Conservation (phyloP, 2,329 filamentous ascomycete species). For the Stachybotrys chartarum region DNA sequence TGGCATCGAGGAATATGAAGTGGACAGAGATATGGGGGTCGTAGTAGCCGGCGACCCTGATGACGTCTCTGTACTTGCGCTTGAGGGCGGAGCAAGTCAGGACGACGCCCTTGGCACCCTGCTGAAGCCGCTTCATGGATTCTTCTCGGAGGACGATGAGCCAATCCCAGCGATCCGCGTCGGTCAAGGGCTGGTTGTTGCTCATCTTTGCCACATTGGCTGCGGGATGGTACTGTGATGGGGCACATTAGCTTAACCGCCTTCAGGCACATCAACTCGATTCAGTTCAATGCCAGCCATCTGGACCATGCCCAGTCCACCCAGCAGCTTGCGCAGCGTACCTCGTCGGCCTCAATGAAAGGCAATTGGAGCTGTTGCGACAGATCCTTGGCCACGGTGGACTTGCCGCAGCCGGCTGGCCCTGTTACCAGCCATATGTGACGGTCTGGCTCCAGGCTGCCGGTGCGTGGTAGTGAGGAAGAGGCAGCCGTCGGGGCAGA, state of each 20-base stretch:
- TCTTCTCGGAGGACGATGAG: conserved; percentile 70
- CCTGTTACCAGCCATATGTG: conserved; percentile 79
- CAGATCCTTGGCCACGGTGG: conserved; percentile 62
- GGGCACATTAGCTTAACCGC: not conserved
- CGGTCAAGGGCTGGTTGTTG: conserved; percentile 74
- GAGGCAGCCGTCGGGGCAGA: conserved; percentile 14
- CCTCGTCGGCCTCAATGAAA: conserved; percentile 73
- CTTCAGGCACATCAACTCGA: not conserved
- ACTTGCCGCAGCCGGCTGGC: conserved; percentile 74
- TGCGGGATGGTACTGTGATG: conserved; percentile 59
- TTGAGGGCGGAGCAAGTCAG: conserved; percentile 95
- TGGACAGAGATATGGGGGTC: conserved; percentile 69
- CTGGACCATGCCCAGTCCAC: no score
- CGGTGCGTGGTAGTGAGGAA: conserved; percentile 19
- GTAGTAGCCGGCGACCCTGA: conserved; percentile 73
- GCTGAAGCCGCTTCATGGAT: conserved; percentile 47
- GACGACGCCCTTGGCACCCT: conserved; percentile 68
- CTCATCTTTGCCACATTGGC: conserved; percentile 90
- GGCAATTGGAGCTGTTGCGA: conserved; percentile 56
- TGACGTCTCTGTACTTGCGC: conserved; percentile 92
- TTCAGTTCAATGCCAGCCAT: not conserved
- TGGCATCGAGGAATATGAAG: conserved; percentile 84
- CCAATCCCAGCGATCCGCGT: conserved; percentile 97
- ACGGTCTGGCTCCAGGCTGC: conserved; percentile 33
- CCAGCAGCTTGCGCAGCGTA: conserved; percentile 32